Evolutionary conservation across 768 basidiomycete genomes (phyloP).

Genomic region (Trametes cingulata): DNA sequence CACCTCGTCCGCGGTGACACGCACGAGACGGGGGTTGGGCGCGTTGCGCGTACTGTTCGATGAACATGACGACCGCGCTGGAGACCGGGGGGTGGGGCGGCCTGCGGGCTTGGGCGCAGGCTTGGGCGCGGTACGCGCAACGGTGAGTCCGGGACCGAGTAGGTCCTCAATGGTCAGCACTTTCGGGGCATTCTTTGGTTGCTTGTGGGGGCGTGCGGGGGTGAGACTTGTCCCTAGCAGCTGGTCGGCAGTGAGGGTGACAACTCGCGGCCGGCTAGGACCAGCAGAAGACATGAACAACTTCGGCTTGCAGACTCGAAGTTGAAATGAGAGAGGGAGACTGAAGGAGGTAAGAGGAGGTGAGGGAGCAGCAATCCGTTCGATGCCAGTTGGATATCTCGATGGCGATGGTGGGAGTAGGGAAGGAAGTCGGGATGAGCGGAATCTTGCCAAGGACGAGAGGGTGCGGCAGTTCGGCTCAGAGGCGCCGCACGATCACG

Average conservation of each 20-base stretch:
- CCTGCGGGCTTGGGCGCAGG: slow-evolving; percentile 1
- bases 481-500: too few species aligned
- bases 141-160: slow-evolving; percentile 16
- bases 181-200: slow-evolving; percentile 5
- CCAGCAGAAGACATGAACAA: slow-evolving; percentile 1
- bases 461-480: too few species aligned
- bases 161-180: slow-evolving; percentile 18
- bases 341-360: background rate
- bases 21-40: slow-evolving; percentile 1
- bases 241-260: slow-evolving; percentile 20
- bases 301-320: background rate
- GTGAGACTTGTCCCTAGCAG: slow-evolving; percentile 17
- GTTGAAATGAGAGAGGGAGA: background rate
- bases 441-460: too few species aligned
- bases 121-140: slow-evolving; percentile 5
- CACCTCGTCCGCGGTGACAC: slow-evolving; percentile 18
- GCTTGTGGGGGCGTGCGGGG: slow-evolving; percentile 10
- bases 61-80: background rate
- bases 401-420: too few species aligned
- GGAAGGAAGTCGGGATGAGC: too few species aligned
- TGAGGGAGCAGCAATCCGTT: too few species aligned
- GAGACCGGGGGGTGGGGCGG: background rate
- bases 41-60: slow-evolving; percentile 1
- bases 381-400: too few species aligned
- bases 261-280: slow-evolving; percentile 11